Percentiles rank a stretch among this genome's conserved stretches.
phyloP scores from a whole-genome alignment of 164 flowering plant genomes.

The Annona squamosa region DNA sequence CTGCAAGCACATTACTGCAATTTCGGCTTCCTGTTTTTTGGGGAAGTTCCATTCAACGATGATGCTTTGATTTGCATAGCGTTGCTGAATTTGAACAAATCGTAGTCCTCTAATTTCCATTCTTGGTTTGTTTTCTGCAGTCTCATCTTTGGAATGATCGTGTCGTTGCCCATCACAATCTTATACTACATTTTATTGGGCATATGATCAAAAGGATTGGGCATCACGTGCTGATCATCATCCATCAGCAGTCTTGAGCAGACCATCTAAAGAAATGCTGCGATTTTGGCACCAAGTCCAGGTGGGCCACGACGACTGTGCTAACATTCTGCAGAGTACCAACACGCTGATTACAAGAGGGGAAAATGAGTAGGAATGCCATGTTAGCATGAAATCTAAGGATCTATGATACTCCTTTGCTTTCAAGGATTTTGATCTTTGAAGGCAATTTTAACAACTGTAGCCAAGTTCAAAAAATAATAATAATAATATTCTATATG shows the following conservation, averaged over 20 bases:
- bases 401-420: neutral
- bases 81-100: neutral
- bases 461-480: too few relatives aligned
- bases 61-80: neutral
- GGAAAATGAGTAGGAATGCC: neutral
- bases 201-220: conserved; percentile 4
- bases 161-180: conserved; percentile 20
- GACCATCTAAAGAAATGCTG: neutral
- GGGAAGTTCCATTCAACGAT: neutral
- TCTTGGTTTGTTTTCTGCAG: conserved; percentile 9
- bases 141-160: conserved; percentile 23
- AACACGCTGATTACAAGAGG: neutral
- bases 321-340: neutral
- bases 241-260: neutral
- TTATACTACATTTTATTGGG: conserved; percentile 19
- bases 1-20: too few relatives aligned
- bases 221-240: neutral
- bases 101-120: neutral
- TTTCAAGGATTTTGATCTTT: neutral
- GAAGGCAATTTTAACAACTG: neutral
- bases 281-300: neutral
- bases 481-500: too few relatives aligned
- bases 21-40: neutral
- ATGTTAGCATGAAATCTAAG: conserved; percentile 4
- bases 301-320: neutral